Base-by-base conservation (phyloP, 768 basidiomycete genomes). In the Solioccasus polychromus region DNA sequence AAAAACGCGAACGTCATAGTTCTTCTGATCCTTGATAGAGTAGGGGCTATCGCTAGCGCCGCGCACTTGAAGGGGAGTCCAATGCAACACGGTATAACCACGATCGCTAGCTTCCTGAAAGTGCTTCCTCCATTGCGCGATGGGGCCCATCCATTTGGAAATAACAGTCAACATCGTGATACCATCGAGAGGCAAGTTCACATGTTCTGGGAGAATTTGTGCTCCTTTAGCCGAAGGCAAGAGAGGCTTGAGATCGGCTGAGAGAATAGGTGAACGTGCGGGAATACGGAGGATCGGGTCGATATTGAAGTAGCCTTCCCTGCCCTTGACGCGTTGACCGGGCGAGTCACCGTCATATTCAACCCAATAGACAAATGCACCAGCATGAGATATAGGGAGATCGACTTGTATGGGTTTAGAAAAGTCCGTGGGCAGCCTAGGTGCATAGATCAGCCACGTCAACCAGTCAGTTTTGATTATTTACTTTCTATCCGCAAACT, bases 51-150 rank as follows among this genome's bases (percentile, higher is more conserved):
- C 79, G 52, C 88, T 91, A 52, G 81, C 78, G 18, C 96, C 96
- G 26, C 94, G 75, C 62, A 89, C 85, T 67, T 99, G 95, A 6
- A 99, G 71, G 0, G 96, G 96, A 1, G 95, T 89, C 74, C 88
- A 99, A 61, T 99, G 96, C 34, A 99, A 71, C 92, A 98, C 96
- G 41, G 94, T 99, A 72, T 99, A 99, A 1, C 96, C 95, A 38
- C 95, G 75, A 42, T 89, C 77, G 42, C 83, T 80, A 10, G 92
- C 88, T 67, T 94, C 92, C 39, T 78, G 74, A 53, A 96, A 89
- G 61, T 90, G 82, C 3, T 75, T 73, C 35, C 69, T 73, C 96
- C 96, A 98, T 24, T 83, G 72, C 10, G 71, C 65, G 28, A 91
- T 67, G 1, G 85, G 77, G 2, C 94, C 95, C 91, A 97, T 96